These are phyloP conservation scores for Dioscorea zingiberensis DNA, from an alignment of 106 monocot species.

Conservation along the genomic window DNA sequence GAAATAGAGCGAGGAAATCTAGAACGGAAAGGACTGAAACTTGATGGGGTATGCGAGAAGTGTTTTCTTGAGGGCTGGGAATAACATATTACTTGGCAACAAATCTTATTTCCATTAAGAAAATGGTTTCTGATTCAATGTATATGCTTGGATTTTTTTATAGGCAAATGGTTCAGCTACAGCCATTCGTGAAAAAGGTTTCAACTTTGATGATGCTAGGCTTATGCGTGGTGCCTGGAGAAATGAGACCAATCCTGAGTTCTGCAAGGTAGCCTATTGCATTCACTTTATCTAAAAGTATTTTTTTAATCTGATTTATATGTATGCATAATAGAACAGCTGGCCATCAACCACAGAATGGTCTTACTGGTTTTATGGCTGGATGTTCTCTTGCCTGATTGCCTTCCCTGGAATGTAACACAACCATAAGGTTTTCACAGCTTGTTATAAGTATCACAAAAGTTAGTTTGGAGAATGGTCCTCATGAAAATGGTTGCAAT, in stretches of 20 bases:
- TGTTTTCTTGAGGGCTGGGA: neutral
- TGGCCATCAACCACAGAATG: no score
- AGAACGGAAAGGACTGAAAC: constrained; percentile 55
- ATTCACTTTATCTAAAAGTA: neutral
- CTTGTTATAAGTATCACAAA: no score
- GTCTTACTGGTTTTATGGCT: no score
- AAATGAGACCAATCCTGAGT: constrained; percentile 76
- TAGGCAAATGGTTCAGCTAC: constrained; percentile 39
- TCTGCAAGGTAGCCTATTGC: constrained; percentile 50
- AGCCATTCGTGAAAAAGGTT: constrained; percentile 77
- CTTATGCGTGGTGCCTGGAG: constrained; percentile 95
- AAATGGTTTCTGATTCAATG: neutral
- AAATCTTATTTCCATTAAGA: neutral
- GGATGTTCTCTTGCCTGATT: no score
- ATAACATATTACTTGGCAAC: neutral
- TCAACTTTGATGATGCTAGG: constrained; percentile 97
- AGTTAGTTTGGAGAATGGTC: no score
- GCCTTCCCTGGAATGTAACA: no score
- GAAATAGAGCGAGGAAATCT: constrained; percentile 85
- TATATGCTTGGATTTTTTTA: neutral
- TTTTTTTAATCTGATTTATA: neutral
- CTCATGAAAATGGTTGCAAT: no score
- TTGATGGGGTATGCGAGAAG: constrained; percentile 49
- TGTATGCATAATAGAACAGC: no score
- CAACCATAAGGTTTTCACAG: no score